phyloP scores from a whole-genome alignment of 768 basidiomycete species.

The Imleria badia region DNA sequence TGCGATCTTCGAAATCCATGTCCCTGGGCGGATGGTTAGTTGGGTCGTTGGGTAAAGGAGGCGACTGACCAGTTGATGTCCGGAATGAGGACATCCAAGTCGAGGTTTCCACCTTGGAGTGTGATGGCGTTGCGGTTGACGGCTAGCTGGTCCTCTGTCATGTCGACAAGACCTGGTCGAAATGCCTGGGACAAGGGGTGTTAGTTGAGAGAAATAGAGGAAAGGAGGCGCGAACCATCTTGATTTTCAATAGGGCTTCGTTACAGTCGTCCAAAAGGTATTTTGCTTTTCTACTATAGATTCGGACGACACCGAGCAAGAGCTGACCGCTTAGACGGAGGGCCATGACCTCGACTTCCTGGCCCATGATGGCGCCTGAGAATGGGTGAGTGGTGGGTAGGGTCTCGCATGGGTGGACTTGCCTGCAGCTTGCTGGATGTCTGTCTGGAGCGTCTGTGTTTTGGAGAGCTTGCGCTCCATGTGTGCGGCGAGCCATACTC shows the following conservation, averaged over 20 bases:
- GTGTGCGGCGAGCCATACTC: constrained; percentile 99
- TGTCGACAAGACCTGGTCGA: constrained; percentile 91
- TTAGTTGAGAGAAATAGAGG: neutral
- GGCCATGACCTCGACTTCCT: constrained; percentile 91
- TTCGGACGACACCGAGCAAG: constrained; percentile 93
- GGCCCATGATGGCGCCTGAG: constrained; percentile 87
- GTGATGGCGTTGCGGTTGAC: constrained; percentile 90
- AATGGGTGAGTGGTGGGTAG: neutral
- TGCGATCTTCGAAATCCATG: constrained; percentile 69
- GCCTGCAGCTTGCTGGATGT: constrained; percentile 94
- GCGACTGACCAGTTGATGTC: constrained; percentile 72
- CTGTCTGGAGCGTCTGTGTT: constrained; percentile 89
- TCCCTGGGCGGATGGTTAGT: constrained; percentile 52
- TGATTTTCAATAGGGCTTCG: constrained; percentile 92
- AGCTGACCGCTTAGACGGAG: constrained; percentile 96
- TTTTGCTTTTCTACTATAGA: constrained; percentile 97
- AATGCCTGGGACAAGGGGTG: constrained; percentile 62
- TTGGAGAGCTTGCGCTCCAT: constrained; percentile 98
- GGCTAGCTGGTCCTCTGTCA: constrained; percentile 91
- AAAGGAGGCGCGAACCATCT: constrained; percentile 60
- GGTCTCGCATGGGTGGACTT: neutral
- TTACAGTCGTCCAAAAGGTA: constrained; percentile 98
- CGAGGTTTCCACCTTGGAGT: constrained; percentile 71
- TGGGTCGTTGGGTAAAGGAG: neutral
- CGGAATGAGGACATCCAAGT: constrained; percentile 76